phyloP scores from a whole-genome alignment of 805 yeast species.

The Ogataea wickerhamii region DNA sequence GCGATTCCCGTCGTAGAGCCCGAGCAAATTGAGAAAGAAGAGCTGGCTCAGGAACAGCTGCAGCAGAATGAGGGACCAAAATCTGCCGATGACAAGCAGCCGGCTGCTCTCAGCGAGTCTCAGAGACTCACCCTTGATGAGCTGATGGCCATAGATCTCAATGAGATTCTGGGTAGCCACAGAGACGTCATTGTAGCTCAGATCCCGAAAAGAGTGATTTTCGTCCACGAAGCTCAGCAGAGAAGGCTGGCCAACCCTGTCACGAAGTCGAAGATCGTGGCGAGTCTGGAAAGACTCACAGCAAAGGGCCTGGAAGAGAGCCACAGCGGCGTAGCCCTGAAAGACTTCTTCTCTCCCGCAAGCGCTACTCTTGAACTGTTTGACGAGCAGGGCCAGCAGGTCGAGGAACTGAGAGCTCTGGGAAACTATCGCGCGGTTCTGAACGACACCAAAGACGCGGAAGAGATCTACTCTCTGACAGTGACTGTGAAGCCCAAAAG shows the following conservation, averaged over 20 bases:
- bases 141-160: conserved; percentile 23
- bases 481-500: conserved; percentile 24
- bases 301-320: conserved; percentile 9
- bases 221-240: conserved; percentile 23
- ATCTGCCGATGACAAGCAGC: background rate
- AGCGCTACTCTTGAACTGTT: conserved; percentile 16
- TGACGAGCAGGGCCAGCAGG: conserved; percentile 11
- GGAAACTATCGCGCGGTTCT: conserved; percentile 25
- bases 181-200: conserved; percentile 20
- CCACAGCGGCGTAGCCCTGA: conserved; percentile 13
- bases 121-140: conserved; percentile 26
- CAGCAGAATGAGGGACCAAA: background rate
- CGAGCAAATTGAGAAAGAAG: conserved; percentile 6
- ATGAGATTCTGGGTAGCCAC: conserved; percentile 19
- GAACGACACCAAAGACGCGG: conserved; percentile 14
- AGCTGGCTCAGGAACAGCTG: background rate
- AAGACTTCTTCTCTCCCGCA: conserved; percentile 21
- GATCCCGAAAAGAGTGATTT: conserved; percentile 28
- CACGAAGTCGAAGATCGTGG: conserved; percentile 7
- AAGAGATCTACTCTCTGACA: conserved; percentile 13
- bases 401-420: conserved; percentile 15
- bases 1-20: conserved; percentile 31
- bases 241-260: conserved; percentile 17
- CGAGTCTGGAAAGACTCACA: conserved; percentile 12
- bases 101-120: background rate